Evolutionary conservation across 306 rosid genomes (phyloP).

Genomic region (Inga leiocalycina): DNA sequence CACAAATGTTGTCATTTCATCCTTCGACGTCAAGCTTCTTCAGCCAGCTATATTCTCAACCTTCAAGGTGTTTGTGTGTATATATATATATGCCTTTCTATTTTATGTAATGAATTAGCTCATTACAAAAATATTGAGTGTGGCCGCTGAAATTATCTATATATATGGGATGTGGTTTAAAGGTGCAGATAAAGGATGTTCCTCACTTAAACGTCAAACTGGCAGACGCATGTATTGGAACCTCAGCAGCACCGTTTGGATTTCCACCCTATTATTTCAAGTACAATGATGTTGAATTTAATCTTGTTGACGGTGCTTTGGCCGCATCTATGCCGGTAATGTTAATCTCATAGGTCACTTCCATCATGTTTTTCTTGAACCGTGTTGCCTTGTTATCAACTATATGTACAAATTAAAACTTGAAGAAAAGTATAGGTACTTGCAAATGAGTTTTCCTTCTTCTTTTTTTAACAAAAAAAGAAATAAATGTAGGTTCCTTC

Average conservation of each 20-base stretch:
- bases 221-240: not conserved
- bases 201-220: not conserved
- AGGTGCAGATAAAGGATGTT: not conserved
- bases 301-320: constrained; percentile 6
- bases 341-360: not conserved
- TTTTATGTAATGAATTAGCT: not conserved
- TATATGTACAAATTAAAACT: too few species aligned
- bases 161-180: not conserved
- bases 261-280: constrained; percentile 6
- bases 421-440: too few species aligned
- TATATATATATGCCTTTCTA: too few species aligned
- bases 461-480: too few species aligned
- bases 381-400: too few species aligned
- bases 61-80: not conserved
- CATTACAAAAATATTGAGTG: not conserved
- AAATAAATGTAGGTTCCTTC: too few species aligned
- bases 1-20: constrained; percentile 13
- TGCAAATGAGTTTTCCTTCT: too few species aligned
- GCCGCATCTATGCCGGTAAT: constrained; percentile 3
- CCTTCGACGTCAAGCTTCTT: constrained; percentile 12
- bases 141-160: not conserved
- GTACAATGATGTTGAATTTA: not conserved
- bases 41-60: constrained; percentile 7
- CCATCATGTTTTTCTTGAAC: too few species aligned
- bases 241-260: not conserved